These are phyloP conservation scores for Clavispora carvajalis DNA, from an alignment of 805 yeast species.

Conservation along the genomic window DNA sequence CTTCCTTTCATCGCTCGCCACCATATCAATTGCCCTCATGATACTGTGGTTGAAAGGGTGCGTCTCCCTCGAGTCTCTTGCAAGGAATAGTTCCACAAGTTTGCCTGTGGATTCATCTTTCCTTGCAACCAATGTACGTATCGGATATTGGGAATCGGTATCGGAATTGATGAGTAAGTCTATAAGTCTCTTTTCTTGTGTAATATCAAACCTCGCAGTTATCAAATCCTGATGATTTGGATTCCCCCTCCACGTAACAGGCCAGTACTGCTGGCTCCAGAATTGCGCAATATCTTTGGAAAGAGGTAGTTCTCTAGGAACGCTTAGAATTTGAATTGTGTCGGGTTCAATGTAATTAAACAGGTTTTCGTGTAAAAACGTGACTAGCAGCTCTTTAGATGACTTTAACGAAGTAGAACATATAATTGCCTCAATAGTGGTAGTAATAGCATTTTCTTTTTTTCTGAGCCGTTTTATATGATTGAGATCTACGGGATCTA, in stretches of 20 bases:
- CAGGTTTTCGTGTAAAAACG: constrained; percentile 11
- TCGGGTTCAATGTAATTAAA: not conserved
- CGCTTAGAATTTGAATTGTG: constrained; percentile 17
- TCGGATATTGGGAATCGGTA: constrained; percentile 28
- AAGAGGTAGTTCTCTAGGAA: constrained; percentile 63
- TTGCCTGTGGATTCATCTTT: constrained; percentile 33
- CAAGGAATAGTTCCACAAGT: constrained; percentile 29
- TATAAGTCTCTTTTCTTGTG: constrained; percentile 29
- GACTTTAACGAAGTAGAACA: constrained; percentile 39
- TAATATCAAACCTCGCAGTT: constrained; percentile 47
- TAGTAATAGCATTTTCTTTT: constrained; percentile 3
- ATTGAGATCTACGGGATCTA: constrained; percentile 22
- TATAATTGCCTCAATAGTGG: constrained; percentile 35
- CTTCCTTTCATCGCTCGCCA: constrained; percentile 51
- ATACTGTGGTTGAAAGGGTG: constrained; percentile 70
- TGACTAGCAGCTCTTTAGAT: constrained; percentile 17
- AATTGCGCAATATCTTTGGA: constrained; percentile 58
- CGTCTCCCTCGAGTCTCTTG: constrained; percentile 33
- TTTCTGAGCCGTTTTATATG: constrained; percentile 57
- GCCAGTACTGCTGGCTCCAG: constrained; percentile 80
- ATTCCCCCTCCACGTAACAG: constrained; percentile 90
- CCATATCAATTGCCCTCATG: constrained; percentile 61
- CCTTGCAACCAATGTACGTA: constrained; percentile 61
- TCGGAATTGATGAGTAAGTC: constrained; percentile 7
- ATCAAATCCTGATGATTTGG: constrained; percentile 69